phyloP scores from a whole-genome alignment of 495 filamentous ascomycete genomes.

The Evernia prunastri region DNA sequence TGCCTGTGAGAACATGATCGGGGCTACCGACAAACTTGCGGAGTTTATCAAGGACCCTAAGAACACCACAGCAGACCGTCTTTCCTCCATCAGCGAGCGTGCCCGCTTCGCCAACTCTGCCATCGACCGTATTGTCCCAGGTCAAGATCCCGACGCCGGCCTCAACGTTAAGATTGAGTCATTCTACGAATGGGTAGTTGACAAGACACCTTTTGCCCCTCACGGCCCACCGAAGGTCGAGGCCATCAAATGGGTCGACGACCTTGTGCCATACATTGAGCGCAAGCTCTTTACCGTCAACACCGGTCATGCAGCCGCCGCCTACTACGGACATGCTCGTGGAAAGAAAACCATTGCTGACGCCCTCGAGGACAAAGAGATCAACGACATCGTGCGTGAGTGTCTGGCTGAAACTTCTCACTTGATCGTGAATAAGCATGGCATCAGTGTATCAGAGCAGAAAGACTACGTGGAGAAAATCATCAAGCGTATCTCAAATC shows the following conservation, averaged over 20 bases:
- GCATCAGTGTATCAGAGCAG: conserved; percentile 69
- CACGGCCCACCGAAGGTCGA: conserved; percentile 63
- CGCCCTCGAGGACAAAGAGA: conserved; percentile 59
- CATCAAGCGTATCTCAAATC: conserved; percentile 86
- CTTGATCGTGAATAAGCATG: conserved; percentile 82
- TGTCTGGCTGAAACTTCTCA: conserved; percentile 74
- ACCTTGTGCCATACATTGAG: conserved; percentile 93
- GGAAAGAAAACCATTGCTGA: conserved; percentile 84
- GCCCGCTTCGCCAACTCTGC: conserved; percentile 91
- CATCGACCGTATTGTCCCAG: conserved; percentile 94
- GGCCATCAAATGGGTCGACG: conserved; percentile 85
- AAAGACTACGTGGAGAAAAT: conserved; percentile 87
- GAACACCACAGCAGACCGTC: conserved; percentile 53
- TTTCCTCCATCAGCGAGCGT: conserved; percentile 54
- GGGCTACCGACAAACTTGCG: conserved; percentile 77
- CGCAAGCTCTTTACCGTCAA: conserved; percentile 99
- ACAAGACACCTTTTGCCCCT: conserved; percentile 68
- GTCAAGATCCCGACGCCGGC: conserved; percentile 68
- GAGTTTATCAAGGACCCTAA: conserved; percentile 68
- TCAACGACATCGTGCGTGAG: conserved; percentile 66
- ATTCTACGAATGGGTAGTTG: conserved; percentile 98
- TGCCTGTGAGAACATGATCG: conserved; percentile 95
- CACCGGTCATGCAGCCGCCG: conserved; percentile 93
- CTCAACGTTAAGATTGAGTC: conserved; percentile 92
- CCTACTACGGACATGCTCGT: conserved; percentile 83